Base-by-base conservation (phyloP, 192 early-diverging fungal species). In the Podila verticillata region DNA sequence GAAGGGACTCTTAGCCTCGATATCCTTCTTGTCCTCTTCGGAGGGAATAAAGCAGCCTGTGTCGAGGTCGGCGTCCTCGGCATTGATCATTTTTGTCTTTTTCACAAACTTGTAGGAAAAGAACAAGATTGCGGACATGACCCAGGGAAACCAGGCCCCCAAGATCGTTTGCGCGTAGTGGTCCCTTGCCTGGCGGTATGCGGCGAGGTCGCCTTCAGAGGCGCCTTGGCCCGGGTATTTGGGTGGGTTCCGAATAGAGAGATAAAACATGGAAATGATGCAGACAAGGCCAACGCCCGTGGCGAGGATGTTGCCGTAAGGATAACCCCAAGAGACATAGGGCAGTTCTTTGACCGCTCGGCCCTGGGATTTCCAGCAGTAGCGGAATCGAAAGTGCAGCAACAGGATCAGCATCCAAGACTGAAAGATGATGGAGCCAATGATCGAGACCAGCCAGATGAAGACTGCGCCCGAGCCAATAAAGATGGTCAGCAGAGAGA, bases 351-450 rank as follows among this genome's bases (percentile, higher is more conserved):
- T 70, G 89, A 82, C 60, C 84, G 87, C 58, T 87, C 90, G 68
- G n/a, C 91, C 91, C 75, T 97, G 96, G 32, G 83, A 85, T 29
- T 89, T 57, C 65, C 89, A 91, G 31, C 94, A 94, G 36, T 89
- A 88, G 58, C 94, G 92, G 90, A 96, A 97, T 56, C 96, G 92
- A 73, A 92, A 84, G 73, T 97, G 95, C 29, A 91, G 91, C 60
- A 95, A 67, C 30, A 89, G 87, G 75, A 97, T 97, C 48, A 89
- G 87, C 22, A 95, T 63, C 96, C 96, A 97, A 61, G 93, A 94
- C 24, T 92, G 84, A 59, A 97, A 91, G 35, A 94, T 91, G 28
- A 93, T 85, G 26, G 96, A 88, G 3, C 93, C 91, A 28, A 93
- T 90, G 15, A 92, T 71, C 44, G 86, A 87, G 54, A 91, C 84